phyloP scores from a whole-genome alignment of 495 filamentous ascomycete species.

The Neurospora tetraspora region DNA sequence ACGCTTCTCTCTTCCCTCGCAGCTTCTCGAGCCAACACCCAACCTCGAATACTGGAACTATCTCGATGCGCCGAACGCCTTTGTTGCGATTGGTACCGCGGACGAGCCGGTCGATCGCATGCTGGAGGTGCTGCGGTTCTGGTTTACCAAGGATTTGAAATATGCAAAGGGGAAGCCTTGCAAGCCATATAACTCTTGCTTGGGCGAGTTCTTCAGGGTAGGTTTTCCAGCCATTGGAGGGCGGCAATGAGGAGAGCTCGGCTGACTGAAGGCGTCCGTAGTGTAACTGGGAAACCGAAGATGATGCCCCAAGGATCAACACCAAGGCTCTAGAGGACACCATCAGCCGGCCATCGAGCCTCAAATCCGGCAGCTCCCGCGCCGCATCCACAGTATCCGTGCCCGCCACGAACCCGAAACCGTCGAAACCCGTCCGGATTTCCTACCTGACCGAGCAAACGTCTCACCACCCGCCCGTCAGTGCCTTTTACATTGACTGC shows the following conservation, averaged over 20 bases:
- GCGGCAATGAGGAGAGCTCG: not conserved
- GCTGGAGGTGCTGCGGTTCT: slow-evolving; percentile 87
- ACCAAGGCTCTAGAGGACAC: slow-evolving; percentile 25
- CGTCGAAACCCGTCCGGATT: slow-evolving; percentile 53
- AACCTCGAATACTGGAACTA: slow-evolving; percentile 99
- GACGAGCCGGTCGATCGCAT: slow-evolving; percentile 86
- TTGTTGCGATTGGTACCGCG: slow-evolving; percentile 90
- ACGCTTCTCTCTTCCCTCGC: slow-evolving; percentile 89
- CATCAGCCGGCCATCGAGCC: slow-evolving; percentile 26
- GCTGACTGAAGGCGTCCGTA: slow-evolving; percentile 20
- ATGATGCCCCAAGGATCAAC: slow-evolving; percentile 45
- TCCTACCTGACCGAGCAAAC: slow-evolving; percentile 95
- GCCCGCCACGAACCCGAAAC: slow-evolving; percentile 27
- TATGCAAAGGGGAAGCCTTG: slow-evolving; percentile 97
- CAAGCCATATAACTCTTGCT: slow-evolving; percentile 94
- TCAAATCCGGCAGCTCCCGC: slow-evolving; percentile 24
- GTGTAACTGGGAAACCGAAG: slow-evolving; percentile 90
- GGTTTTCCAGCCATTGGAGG: slow-evolving; percentile 14
- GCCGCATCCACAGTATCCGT: slow-evolving; percentile 35
- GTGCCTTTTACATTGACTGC: slow-evolving; percentile 89
- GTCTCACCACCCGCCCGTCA: slow-evolving; percentile 97
- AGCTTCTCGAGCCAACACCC: slow-evolving; percentile 88
- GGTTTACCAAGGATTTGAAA: slow-evolving; percentile 99
- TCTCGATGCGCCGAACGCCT: slow-evolving; percentile 88
- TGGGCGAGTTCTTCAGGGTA: slow-evolving; percentile 97